Evolutionary conservation across 2,329 filamentous ascomycete species (phyloP).

Genomic region (Diplodia corticola): DNA sequence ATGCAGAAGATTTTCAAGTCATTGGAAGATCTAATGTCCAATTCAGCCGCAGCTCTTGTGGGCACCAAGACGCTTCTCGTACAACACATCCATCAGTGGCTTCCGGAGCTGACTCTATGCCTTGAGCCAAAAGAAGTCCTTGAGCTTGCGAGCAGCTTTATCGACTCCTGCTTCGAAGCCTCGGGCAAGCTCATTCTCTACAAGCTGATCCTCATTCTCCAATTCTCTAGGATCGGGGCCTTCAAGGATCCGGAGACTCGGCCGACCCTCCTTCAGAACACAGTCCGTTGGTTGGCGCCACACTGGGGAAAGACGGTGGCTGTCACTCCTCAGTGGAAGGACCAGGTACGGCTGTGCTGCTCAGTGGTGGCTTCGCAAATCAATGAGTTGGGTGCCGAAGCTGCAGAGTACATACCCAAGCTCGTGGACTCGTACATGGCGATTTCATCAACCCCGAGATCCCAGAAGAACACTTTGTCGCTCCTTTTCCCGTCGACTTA

Average conservation of each 20-base stretch:
- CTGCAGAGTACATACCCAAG: constrained; percentile 86
- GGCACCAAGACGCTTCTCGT: constrained; percentile 94
- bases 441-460: constrained; percentile 66
- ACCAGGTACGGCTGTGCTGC: constrained; percentile 90
- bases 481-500: constrained; percentile 88
- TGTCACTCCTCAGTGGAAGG: constrained; percentile 82
- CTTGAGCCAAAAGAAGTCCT: constrained; percentile 82
- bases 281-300: constrained; percentile 84
- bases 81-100: constrained; percentile 95
- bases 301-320: constrained; percentile 81
- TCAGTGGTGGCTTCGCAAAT: constrained; percentile 87
- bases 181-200: constrained; percentile 91
- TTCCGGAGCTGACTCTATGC: constrained; percentile 81
- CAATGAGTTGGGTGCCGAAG: constrained; percentile 73
- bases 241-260: constrained; percentile 79
- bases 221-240: constrained; percentile 79
- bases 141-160: constrained; percentile 87
- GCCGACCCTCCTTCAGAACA: constrained; percentile 73
- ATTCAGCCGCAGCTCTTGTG: constrained; percentile 78
- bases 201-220: constrained; percentile 88
- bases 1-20: constrained; percentile 86
- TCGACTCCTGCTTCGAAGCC: constrained; percentile 84
- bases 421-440: constrained; percentile 85
- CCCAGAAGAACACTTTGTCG: constrained; percentile 65
- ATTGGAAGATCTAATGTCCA: constrained; percentile 86